Percentiles rank a stretch among this genome's conserved stretches.
Evolutionary conservation across 345 rosid genomes (phyloP).

Genomic region (Camelina sativa): DNA sequence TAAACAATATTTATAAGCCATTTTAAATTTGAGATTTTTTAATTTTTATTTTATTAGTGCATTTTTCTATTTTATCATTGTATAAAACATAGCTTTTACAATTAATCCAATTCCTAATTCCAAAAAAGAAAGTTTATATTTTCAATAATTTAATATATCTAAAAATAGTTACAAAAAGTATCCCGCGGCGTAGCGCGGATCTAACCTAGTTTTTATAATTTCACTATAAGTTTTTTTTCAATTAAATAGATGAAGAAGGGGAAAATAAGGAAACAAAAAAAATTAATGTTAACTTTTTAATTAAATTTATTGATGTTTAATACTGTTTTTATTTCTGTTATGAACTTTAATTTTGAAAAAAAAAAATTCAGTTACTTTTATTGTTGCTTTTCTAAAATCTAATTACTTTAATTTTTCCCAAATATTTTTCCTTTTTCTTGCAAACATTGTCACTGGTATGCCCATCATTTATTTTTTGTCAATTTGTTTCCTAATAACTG

Average conservation of each 20-base stretch:
- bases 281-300: background rate
- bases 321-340: background rate
- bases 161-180: too few relatives aligned
- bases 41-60: too few relatives aligned
- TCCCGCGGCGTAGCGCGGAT: too few relatives aligned
- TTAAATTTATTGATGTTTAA: background rate
- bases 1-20: too few relatives aligned
- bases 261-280: background rate
- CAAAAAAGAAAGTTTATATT: too few relatives aligned
- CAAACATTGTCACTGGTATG: background rate
- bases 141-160: too few relatives aligned
- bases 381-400: background rate
- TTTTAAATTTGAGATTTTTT: too few relatives aligned
- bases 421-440: background rate
- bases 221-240: background rate
- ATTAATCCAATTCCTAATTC: too few relatives aligned
- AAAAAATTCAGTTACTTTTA: too few relatives aligned
- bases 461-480: background rate
- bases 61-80: too few relatives aligned
- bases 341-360: background rate
- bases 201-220: background rate
- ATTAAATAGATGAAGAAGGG: background rate
- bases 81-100: too few relatives aligned
- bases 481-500: background rate
- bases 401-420: background rate